Evolutionary conservation across 768 basidiomycete genomes (phyloP).

Genomic region (Amanita phalloides): DNA sequence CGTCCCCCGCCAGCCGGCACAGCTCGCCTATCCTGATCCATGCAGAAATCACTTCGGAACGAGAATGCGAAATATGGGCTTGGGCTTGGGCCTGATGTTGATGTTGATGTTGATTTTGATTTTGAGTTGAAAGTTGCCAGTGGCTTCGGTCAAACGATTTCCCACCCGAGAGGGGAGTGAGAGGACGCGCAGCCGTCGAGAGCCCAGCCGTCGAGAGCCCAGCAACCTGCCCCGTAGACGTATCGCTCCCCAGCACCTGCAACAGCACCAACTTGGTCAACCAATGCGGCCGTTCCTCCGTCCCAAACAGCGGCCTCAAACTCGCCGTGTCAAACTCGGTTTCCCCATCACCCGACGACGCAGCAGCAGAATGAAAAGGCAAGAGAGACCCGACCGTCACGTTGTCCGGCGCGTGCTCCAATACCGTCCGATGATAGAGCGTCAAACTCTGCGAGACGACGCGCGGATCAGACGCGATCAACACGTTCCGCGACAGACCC

Average conservation of each 20-base stretch:
- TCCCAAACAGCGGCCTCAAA: constrained; percentile 45
- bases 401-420: constrained; percentile 43
- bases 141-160: constrained; percentile 13
- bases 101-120: too few species aligned
- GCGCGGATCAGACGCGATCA: constrained; percentile 52
- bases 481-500: constrained; percentile 57
- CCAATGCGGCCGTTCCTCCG: constrained; percentile 69
- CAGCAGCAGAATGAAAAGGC: constrained; percentile 5
- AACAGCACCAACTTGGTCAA: constrained; percentile 62
- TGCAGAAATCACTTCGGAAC: constrained; percentile 60
- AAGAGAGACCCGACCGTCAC: constrained; percentile 36
- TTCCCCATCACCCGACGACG: constrained; percentile 12
- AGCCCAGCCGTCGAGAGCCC: background rate
- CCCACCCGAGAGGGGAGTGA: constrained; percentile 18
- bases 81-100: too few species aligned
- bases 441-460: constrained; percentile 55
- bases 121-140: too few species aligned
- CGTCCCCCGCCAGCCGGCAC: constrained; percentile 63
- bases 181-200: background rate
- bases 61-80: constrained; percentile 28
- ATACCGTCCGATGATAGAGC: constrained; percentile 43
- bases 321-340: constrained; percentile 8
- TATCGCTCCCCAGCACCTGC: constrained; percentile 59
- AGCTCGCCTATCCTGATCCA: constrained; percentile 72
- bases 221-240: constrained; percentile 19